phyloP scores from a whole-genome alignment of 225 moss, liverwort and hornwort genomes.

The Physcomitrium patens region DNA sequence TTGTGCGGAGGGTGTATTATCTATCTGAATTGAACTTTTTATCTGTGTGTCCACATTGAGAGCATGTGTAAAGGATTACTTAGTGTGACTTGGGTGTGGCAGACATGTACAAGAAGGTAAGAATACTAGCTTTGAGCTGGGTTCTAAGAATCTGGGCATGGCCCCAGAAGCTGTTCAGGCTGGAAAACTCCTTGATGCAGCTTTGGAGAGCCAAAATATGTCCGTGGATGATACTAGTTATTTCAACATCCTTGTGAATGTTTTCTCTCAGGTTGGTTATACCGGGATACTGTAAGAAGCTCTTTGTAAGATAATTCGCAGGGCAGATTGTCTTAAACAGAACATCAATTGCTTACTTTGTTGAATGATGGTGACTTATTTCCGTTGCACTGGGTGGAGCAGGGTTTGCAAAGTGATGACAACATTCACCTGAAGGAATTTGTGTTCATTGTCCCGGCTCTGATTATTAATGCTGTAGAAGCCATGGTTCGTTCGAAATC shows the following conservation, averaged over 20 bases:
- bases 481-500: constrained; percentile 87
- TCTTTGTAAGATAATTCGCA: constrained; percentile 18
- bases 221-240: constrained; percentile 84
- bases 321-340: neutral
- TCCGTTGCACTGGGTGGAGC: constrained; percentile 29
- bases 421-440: constrained; percentile 89
- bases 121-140: constrained; percentile 81
- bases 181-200: constrained; percentile 83
- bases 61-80: neutral
- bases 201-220: constrained; percentile 88
- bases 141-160: constrained; percentile 77
- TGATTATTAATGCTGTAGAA: constrained; percentile 91
- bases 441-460: constrained; percentile 87
- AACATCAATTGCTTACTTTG: constrained; percentile 13
- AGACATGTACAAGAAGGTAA: constrained; percentile 85
- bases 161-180: constrained; percentile 66
- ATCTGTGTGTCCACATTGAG: too few relatives aligned
- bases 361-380: constrained; percentile 9
- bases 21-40: too few relatives aligned
- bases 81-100: constrained; percentile 32
- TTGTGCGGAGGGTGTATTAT: neutral
- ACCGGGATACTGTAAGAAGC: constrained; percentile 9
- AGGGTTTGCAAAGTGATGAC: constrained; percentile 85
- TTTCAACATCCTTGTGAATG: constrained; percentile 89
- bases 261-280: constrained; percentile 77